These are phyloP conservation scores for Ustilago crameri DNA, from an alignment of 1,284 basidiomycete species.

Conservation along the genomic window DNA sequence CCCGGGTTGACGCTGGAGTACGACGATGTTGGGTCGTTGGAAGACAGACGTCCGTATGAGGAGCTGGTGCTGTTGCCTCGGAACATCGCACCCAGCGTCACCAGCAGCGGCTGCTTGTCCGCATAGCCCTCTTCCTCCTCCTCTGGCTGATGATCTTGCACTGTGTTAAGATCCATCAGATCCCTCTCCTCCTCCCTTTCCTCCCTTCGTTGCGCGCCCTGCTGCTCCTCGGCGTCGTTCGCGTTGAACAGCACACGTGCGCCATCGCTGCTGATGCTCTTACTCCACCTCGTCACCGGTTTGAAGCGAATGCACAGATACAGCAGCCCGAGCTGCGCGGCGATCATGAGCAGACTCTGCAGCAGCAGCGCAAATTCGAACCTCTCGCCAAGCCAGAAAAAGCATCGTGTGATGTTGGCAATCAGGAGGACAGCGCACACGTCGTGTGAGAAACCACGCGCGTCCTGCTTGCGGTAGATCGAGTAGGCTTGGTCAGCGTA, in stretches of 20 bases:
- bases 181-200: constrained; percentile 6
- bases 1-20: constrained; percentile 3
- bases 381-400: constrained; percentile 79
- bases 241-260: constrained; percentile 41
- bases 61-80: not conserved
- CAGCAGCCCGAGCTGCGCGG: constrained; percentile 71
- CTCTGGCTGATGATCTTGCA: constrained; percentile 2
- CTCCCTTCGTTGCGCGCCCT: not conserved
- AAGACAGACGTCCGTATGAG: constrained; percentile 18
- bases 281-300: constrained; percentile 49
- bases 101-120: constrained; percentile 46
- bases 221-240: not conserved
- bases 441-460: constrained; percentile 79
- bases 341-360: constrained; percentile 69
- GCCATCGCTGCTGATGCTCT: constrained; percentile 39
- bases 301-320: constrained; percentile 71
- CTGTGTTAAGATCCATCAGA: constrained; percentile 23
- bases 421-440: constrained; percentile 59
- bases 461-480: constrained; percentile 70
- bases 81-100: constrained; percentile 28
- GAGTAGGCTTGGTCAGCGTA: constrained; percentile 61
- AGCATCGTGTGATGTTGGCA: constrained; percentile 69
- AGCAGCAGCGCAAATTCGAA: constrained; percentile 77
- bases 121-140: constrained; percentile 28
- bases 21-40: constrained; percentile 10